A percentile compares a stretch with the other conserved stretches of the same genome.
These are phyloP conservation scores for Plasmodium adleri DNA, from an alignment of 169 alveolate species.

Conservation along the genomic window DNA sequence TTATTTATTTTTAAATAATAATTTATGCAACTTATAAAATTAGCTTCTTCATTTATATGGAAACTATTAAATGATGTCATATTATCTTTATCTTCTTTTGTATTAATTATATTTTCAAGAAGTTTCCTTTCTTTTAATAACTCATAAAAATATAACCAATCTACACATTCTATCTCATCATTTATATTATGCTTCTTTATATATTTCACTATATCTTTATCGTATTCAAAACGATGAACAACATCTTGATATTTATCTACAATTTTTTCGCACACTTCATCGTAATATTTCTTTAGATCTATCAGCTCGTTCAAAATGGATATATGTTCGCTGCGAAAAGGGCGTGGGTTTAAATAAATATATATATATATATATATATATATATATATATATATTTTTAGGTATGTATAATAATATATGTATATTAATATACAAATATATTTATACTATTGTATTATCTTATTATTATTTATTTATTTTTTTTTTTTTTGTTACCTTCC, in stretches of 20 bases:
- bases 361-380: neutral
- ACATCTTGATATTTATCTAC: constrained; percentile 69
- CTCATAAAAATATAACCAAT: constrained; percentile 77
- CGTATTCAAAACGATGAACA: constrained; percentile 65
- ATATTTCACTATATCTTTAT: constrained; percentile 55
- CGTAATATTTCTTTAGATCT: constrained; percentile 38
- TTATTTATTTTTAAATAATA: constrained; percentile 52
- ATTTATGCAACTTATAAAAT: constrained; percentile 65
- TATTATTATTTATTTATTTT: neutral
- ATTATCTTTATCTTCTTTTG: constrained; percentile 2
- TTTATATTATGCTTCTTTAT: constrained; percentile 58
- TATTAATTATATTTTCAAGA: constrained; percentile 31
- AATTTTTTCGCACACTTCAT: constrained; percentile 72
- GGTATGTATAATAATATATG: neutral
- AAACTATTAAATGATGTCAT: constrained; percentile 27
- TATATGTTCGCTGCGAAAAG: constrained; percentile 24
- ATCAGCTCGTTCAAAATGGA: constrained; percentile 16
- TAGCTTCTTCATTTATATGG: constrained; percentile 75
- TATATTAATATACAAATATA: neutral
- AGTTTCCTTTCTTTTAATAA: constrained; percentile 65
- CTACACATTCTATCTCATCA: constrained; percentile 74
- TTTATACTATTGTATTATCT: neutral
- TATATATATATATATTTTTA: neutral
- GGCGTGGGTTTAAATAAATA: too few species aligned
- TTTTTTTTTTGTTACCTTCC: constrained; percentile 49